Percentiles rank a stretch among this genome's conserved stretches.
Conservation (phyloP, 2,329 filamentous ascomycete genomes). For the Teratosphaeria epicoccoides region DNA sequence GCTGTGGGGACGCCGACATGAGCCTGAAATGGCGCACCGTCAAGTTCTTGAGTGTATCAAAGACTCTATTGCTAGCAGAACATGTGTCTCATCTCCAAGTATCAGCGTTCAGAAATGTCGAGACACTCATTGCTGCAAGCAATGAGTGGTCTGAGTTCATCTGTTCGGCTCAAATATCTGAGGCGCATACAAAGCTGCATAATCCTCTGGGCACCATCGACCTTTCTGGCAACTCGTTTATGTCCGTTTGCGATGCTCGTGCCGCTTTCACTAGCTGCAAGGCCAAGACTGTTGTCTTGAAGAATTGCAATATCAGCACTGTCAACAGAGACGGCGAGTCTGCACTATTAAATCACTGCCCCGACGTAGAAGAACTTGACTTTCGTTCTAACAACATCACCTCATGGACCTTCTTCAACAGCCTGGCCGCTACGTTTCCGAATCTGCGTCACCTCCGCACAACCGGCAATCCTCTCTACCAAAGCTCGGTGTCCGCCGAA, state of each 20-base stretch:
- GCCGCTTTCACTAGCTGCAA: neutral
- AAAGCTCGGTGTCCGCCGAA: conserved; percentile 37
- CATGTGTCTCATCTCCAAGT: conserved; percentile 31
- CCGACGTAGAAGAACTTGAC: conserved; percentile 30
- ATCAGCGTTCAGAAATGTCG: conserved; percentile 45
- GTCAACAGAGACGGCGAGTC: neutral
- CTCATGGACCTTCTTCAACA: conserved; percentile 64
- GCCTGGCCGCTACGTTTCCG: conserved; percentile 58
- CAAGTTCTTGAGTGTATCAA: conserved; percentile 35
- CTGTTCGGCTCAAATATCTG: neutral
- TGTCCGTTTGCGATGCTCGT: conserved; percentile 7
- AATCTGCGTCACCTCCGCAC: conserved; percentile 65
- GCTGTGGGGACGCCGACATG: neutral
- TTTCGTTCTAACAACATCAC: conserved; percentile 36
- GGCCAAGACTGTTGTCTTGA: neutral
- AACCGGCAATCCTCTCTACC: conserved; percentile 76
- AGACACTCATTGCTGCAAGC: conserved; percentile 33
- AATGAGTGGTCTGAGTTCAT: conserved; percentile 5
- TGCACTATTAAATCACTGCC: conserved; percentile 6
- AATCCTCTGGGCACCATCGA: conserved; percentile 26
- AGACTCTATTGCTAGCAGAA: conserved; percentile 33
- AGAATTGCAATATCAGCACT: conserved; percentile 19
- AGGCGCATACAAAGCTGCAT: too few relatives aligned
- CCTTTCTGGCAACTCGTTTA: conserved; percentile 64
- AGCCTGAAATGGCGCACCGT: conserved; percentile 4